Conservation (phyloP, 2,329 filamentous ascomycete species). For the Pseudogymnoascus pannorum region DNA sequence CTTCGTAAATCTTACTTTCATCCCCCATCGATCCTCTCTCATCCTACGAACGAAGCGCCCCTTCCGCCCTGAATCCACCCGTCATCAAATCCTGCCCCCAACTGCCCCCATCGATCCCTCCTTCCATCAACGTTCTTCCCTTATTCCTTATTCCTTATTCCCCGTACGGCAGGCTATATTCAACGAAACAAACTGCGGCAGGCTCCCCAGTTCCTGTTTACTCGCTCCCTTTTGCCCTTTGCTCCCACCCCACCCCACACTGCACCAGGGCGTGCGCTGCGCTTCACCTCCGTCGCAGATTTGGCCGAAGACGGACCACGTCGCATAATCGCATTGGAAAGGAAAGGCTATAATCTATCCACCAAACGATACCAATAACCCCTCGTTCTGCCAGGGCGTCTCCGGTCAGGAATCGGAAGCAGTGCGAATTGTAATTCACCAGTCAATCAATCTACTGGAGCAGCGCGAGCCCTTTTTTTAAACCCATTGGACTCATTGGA, state of each 20-base stretch:
- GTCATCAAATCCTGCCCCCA: not conserved
- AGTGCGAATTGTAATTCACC: not conserved
- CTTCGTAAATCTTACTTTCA: not conserved
- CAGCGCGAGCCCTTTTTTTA: no score
- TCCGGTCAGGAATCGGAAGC: not conserved
- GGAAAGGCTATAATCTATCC: not conserved
- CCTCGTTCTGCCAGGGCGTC: not conserved
- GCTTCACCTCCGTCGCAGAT: slow-evolving; percentile 1
- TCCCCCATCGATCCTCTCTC: not conserved
- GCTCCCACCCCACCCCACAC: not conserved
- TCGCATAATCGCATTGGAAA: slow-evolving; percentile 1
- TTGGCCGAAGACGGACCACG: not conserved
- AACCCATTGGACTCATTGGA: not conserved
- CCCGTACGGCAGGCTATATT: slow-evolving; percentile 2
- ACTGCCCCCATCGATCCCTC: not conserved
- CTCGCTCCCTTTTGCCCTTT: not conserved
- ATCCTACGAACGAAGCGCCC: not conserved
- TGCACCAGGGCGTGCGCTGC: not conserved
- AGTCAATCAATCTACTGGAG: not conserved
- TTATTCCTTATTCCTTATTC: not conserved
- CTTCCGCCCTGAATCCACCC: slow-evolving; percentile 1
- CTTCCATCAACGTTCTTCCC: not conserved
- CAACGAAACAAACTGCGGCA: not conserved
- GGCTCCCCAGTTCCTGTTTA: not conserved
- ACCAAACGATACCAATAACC: not conserved